Conservation (phyloP, 1,284 basidiomycete genomes). For the Puccinia novopanici region DNA sequence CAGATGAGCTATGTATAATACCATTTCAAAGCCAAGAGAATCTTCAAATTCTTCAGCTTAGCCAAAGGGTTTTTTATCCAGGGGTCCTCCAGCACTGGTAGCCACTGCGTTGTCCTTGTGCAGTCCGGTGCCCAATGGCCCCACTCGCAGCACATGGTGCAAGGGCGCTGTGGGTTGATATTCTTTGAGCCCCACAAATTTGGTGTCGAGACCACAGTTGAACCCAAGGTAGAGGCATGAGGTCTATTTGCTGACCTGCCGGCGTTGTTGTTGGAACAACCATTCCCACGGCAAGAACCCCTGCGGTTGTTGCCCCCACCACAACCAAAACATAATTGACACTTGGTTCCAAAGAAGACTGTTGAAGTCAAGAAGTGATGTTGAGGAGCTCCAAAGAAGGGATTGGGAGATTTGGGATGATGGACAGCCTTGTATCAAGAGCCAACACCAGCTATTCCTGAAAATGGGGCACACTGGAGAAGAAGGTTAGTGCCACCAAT, state of each 20-base stretch:
- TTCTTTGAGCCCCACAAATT: neutral
- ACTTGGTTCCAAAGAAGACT: neutral
- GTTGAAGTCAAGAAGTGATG: neutral
- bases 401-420: neutral
- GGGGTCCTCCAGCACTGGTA: neutral
- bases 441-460: neutral
- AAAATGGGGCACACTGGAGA: neutral
- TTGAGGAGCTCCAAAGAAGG: neutral
- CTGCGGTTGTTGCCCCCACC: neutral
- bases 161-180: neutral
- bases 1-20: no score
- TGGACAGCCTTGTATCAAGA: neutral
- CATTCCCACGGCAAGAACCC: neutral
- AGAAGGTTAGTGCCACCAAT: neutral
- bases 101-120: neutral
- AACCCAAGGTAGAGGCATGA: neutral
- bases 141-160: neutral
- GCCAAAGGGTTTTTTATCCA: neutral
- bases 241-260: no score
- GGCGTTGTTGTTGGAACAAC: neutral
- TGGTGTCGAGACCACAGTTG: no score
- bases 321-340: no score
- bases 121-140: neutral
- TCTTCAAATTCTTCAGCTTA: neutral
- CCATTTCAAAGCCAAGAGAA: no score